Conservation (phyloP, 345 rosid species). For the Lumnitzera racemosa region DNA sequence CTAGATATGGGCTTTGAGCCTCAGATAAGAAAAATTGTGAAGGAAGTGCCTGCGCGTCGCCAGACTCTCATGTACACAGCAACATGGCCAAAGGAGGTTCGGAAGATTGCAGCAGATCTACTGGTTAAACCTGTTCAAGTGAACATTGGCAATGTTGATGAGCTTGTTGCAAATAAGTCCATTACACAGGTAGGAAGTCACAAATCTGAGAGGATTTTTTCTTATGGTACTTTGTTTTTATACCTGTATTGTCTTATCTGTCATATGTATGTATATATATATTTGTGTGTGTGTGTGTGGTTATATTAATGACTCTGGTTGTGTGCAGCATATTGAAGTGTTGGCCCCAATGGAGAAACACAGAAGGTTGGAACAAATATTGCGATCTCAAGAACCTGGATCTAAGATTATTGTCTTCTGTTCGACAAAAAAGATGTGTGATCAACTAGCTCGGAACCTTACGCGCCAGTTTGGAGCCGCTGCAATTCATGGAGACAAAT, state of each 20-base stretch:
- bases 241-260: neutral
- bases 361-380: slow-evolving; percentile 81
- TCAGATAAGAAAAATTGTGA: slow-evolving; percentile 91
- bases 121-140: slow-evolving; percentile 93
- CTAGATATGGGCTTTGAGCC: slow-evolving; percentile 99
- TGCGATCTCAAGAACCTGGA: slow-evolving; percentile 82
- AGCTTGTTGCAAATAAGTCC: slow-evolving; percentile 98
- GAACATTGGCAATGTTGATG: slow-evolving; percentile 91
- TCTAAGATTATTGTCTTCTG: slow-evolving; percentile 78
- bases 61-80: slow-evolving; percentile 99
- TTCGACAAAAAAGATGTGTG: slow-evolving; percentile 90
- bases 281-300: neutral
- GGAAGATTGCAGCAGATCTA: slow-evolving; percentile 95
- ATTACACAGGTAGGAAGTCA: slow-evolving; percentile 73
- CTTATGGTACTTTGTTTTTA: neutral
- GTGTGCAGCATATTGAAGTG: slow-evolving; percentile 62
- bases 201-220: neutral
- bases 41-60: slow-evolving; percentile 83
- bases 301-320: slow-evolving; percentile 7
- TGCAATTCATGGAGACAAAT: slow-evolving; percentile 89
- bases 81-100: slow-evolving; percentile 96
- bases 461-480: slow-evolving; percentile 75
- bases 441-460: slow-evolving; percentile 73
- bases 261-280: neutral
- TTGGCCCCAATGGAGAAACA: slow-evolving; percentile 82